Evolutionary conservation across 2,329 filamentous ascomycete species (phyloP).

Genomic region (Fusarium newnesense): DNA sequence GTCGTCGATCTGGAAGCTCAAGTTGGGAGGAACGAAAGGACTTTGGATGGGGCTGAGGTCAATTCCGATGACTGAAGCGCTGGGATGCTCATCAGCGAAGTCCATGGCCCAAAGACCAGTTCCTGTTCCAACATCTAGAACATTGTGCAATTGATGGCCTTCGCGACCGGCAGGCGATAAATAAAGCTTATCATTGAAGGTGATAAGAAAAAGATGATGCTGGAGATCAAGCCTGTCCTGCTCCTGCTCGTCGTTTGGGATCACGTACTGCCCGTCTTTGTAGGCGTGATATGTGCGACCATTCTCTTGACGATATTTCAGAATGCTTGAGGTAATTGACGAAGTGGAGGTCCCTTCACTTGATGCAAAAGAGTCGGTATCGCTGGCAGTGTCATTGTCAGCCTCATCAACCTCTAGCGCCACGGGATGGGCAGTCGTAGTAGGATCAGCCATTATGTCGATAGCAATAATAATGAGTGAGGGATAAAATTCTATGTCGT

Average conservation of each 20-base stretch:
- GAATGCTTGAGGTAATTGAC: constrained; percentile 35
- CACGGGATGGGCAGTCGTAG: not conserved
- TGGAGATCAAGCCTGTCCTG: constrained; percentile 38
- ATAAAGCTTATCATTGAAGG: constrained; percentile 40
- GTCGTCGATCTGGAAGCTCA: constrained; percentile 42
- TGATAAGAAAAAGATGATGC: constrained; percentile 42
- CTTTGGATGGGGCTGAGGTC: constrained; percentile 42
- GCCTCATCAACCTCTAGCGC: constrained; percentile 10
- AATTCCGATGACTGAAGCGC: constrained; percentile 31
- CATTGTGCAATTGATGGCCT: constrained; percentile 28
- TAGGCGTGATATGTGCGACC: constrained; percentile 45
- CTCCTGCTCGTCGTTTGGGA: constrained; percentile 33
- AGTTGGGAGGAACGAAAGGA: constrained; percentile 36
- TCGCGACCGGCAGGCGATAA: constrained; percentile 26
- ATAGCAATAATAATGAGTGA: not conserved
- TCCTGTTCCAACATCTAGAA: constrained; percentile 43
- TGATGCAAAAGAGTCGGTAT: not conserved
- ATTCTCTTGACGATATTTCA: constrained; percentile 43
- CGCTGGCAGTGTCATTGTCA: not conserved
- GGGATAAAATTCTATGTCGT: not conserved
- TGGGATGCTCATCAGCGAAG: constrained; percentile 38
- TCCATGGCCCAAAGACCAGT: constrained; percentile 45
- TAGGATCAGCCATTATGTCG: not conserved
- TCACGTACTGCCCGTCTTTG: constrained; percentile 40
- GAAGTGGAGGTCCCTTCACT: constrained; percentile 25